A percentile compares a stretch with the other conserved stretches of the same genome.
Conservation (phyloP, 2,329 filamentous ascomycete species). For the Neofusicoccum sp. region DNA sequence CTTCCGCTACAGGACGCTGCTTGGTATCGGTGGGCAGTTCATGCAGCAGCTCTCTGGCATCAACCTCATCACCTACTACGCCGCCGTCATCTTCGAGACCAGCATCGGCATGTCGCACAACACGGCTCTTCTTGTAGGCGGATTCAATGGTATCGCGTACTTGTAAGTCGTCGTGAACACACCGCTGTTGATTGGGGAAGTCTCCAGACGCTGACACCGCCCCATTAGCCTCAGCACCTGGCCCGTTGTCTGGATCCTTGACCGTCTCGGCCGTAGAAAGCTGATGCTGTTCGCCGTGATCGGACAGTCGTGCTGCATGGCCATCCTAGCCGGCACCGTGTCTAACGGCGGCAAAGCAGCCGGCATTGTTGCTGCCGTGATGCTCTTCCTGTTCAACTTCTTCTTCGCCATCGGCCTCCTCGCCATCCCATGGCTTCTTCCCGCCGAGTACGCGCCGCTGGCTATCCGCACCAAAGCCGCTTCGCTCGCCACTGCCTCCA, state of each 20-base stretch:
- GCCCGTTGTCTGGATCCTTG: conserved; percentile 38
- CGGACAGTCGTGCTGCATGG: conserved; percentile 42
- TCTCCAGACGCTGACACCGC: not conserved
- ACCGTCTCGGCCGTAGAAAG: conserved; percentile 32
- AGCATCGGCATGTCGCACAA: conserved; percentile 45
- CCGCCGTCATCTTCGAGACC: conserved; percentile 47
- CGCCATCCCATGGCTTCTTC: conserved; percentile 29
- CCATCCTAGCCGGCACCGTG: conserved; percentile 36
- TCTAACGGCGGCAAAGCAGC: conserved; percentile 35
- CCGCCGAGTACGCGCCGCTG: conserved; percentile 44
- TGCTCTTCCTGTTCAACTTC: conserved; percentile 42
- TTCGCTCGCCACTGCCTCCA: conserved; percentile 37
- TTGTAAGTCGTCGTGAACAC: conserved; percentile 23
- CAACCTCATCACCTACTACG: conserved; percentile 48
- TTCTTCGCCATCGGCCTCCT: conserved; percentile 33
- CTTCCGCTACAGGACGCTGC: conserved; percentile 41
- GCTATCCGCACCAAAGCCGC: conserved; percentile 39
- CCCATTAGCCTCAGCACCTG: conserved; percentile 27
- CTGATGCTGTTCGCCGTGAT: conserved; percentile 33
- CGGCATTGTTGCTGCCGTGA: conserved; percentile 45
- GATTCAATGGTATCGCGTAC: conserved; percentile 45
- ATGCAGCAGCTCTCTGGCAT: conserved; percentile 46
- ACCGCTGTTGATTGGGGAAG: no score
- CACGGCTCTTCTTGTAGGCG: conserved; percentile 33
- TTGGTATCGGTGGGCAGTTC: conserved; percentile 45